Evolutionary conservation across 345 rosid genomes (phyloP).

Genomic region (Moricandia arvensis): DNA sequence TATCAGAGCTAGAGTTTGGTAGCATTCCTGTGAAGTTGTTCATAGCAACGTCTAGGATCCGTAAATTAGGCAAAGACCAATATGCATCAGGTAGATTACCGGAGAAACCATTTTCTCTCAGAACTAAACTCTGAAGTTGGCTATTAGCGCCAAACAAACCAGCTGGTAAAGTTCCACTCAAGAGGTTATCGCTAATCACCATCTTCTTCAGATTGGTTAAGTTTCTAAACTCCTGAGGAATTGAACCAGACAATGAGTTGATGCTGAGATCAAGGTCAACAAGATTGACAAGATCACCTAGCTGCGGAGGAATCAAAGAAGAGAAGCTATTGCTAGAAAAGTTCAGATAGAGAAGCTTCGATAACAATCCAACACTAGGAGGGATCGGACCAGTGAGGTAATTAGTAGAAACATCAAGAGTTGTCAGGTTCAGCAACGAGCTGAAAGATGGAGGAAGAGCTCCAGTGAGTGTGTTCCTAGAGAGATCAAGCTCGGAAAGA

Average conservation of each 20-base stretch:
- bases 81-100: conserved; percentile 52
- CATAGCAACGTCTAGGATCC: conserved; percentile 61
- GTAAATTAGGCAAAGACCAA: conserved; percentile 62
- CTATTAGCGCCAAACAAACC: conserved; percentile 49
- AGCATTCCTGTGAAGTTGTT: conserved; percentile 76
- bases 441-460: conserved; percentile 63
- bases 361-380: conserved; percentile 50
- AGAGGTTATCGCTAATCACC: conserved; percentile 59
- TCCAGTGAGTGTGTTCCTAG: conserved; percentile 61
- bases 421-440: conserved; percentile 51
- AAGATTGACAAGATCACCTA: conserved; percentile 63
- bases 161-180: conserved; percentile 57
- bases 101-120: conserved; percentile 53
- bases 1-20: conserved; percentile 43
- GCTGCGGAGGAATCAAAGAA: conserved; percentile 63
- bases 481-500: conserved; percentile 66
- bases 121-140: conserved; percentile 56
- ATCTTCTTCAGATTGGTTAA: conserved; percentile 56
- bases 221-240: conserved; percentile 61
- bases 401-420: conserved; percentile 76
- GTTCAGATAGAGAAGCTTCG: conserved; percentile 59
- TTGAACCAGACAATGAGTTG: conserved; percentile 69
- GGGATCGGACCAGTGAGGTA: conserved; percentile 64
- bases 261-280: conserved; percentile 82
- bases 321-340: conserved; percentile 70